Evolutionary conservation across 2,329 filamentous ascomycete species (phyloP), one percentile per base, ranked within the genome.

Genomic region (Teratosphaeria zuluensis): DNA sequence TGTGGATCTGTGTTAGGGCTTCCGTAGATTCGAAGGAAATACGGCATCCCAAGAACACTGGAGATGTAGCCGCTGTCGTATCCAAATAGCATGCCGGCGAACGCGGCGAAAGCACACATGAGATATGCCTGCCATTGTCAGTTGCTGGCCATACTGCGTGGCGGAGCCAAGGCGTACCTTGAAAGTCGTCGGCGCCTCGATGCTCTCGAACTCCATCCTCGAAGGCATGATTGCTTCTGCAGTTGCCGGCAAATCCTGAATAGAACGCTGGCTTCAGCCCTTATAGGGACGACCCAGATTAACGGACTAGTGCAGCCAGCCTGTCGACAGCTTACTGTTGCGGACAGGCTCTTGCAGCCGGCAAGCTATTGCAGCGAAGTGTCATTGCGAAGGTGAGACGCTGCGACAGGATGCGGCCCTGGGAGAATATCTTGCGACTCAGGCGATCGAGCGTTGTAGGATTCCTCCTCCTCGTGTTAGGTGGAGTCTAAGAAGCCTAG

Each of bases 31-130:
- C 58, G 53, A 59, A 68, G 78, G 71, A 81, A 81, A 65, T 74
- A 76, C n/a, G 69, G 61, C 73, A 80, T 80, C 55, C 73, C 78
- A 61, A 81, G 69, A 56, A 81, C 78, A 62, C 78, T 78, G 64
- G 72, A 76, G 70, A 82, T 81, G 67, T 81, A 81, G 56, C 80
- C 79, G 55, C 79, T 81, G 65, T 84, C 81, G 67, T 82, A 84
- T 59, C 81, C 81, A 66, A 84, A 84, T 70, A 83, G 80, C 69
- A 83, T 80, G 70, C 81, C 81, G 28, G 65, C 72, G 68, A 84
- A 83, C 46, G 81, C 79, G 19, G 81, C 81, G 66, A 84, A 84
- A 59, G 80, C 81, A 66, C 81, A 84, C 74, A 84, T 80, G 38
- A 84, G 64, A 70, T 84, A 84, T 12, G 83, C 82, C 74, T 82